Evolutionary conservation across 164 flowering plant species (phyloP).

Genomic region (Platanus orientalis): DNA sequence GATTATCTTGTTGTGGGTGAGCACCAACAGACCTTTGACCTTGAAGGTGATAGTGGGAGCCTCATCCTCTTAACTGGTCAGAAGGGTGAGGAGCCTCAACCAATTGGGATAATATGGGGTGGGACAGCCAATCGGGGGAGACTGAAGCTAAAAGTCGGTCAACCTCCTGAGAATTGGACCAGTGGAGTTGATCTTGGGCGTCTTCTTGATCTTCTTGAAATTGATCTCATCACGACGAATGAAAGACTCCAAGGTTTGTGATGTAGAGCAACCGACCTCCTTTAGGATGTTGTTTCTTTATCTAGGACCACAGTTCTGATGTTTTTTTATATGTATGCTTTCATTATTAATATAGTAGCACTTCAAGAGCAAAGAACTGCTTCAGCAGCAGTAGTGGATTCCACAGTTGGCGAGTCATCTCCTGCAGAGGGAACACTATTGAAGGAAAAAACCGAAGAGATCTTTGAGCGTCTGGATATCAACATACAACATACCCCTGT

Average conservation of each 20-base stretch:
- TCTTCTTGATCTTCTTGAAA: conserved; percentile 87
- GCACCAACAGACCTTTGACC: conserved; percentile 88
- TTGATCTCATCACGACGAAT: conserved; percentile 67
- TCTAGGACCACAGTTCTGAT: neutral
- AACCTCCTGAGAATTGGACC: conserved; percentile 94
- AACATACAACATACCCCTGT: conserved; percentile 44
- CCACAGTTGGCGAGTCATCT: conserved; percentile 81
- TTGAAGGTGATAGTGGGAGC: conserved; percentile 97
- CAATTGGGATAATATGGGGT: conserved; percentile 97
- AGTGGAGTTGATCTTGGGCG: conserved; percentile 98
- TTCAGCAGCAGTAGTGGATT: conserved; percentile 54
- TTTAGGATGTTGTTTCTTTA: conserved; percentile 4
- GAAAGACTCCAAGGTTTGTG: conserved; percentile 75
- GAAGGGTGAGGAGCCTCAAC: conserved; percentile 64
- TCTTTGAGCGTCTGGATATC: conserved; percentile 54
- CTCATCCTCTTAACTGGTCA: conserved; percentile 70
- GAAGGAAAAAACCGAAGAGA: conserved; percentile 49
- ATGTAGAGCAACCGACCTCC: neutral
- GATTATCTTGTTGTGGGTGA: conserved; percentile 95
- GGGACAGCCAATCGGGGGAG: conserved; percentile 98
- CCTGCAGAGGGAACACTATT: conserved; percentile 39
- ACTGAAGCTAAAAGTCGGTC: conserved; percentile 76
- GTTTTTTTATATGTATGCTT: neutral
- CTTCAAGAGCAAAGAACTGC: conserved; percentile 76
- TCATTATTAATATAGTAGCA: conserved; percentile 44